Evolutionary conservation across 768 basidiomycete species (phyloP), one percentile per base, ranked within the genome.

Genomic region (Tulasnella sp.): DNA sequence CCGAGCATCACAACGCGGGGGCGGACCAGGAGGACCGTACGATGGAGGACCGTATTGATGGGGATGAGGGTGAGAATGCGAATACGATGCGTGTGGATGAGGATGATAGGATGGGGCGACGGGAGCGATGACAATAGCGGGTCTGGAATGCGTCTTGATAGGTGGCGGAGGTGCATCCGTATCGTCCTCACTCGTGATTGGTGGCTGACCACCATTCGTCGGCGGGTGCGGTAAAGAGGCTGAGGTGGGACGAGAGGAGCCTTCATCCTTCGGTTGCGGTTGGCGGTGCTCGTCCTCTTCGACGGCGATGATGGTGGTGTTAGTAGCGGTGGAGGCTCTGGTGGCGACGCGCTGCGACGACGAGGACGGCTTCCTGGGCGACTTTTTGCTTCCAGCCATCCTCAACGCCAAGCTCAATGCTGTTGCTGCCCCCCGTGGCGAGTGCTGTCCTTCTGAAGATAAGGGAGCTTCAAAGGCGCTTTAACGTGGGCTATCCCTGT

Each of bases 91-190:
- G 41, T 43, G 41, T 43, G 41, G 41, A 11, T 43, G 41, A 19
- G 41, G 41, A 19, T 10, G 10, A 11, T 10, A n/a, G n/a, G n/a
- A 48, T 19, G 7, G 7, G 10, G 45, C 7, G 45, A n/a, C 5
- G 45, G 45, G 45, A 38, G 34, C 34, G 5, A 21, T 48, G 45
- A 27, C n/a, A 48, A 54, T 54, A 12, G 30, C 41, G 2, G 53
- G 53, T 38, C 53, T 30, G 25, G 53, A 38, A 24, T 54, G 53
- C 5, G 30, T 30, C 17, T 54, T 30, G 53, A 54, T 54, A n/a
- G 53, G 53, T 38, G 53, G 53, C 17, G n/a, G n/a, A n/a, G 53
- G 53, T 25, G 24, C 30, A 11, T 54, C 31, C 41, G 31, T 41
- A 1, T 51, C 50, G 24, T 29, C 29, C n/a, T 51, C 50, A 3